Conservation (phyloP, 805 yeast genomes). For the Myxozyma sirexii region DNA sequence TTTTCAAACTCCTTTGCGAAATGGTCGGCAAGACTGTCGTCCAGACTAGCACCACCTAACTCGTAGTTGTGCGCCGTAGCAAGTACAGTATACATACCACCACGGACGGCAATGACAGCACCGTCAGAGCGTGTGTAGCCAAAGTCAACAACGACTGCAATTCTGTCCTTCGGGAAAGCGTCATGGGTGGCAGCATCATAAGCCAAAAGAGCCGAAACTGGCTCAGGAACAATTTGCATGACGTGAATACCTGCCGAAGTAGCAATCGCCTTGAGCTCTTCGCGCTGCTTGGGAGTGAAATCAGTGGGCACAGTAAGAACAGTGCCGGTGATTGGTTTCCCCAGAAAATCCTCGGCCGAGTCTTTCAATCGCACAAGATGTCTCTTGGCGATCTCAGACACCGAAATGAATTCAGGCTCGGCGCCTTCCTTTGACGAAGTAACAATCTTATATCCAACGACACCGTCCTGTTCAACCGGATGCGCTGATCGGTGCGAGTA, state of each 20-base stretch:
- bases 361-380: constrained; percentile 78
- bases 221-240: constrained; percentile 87
- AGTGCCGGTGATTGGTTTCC: constrained; percentile 74
- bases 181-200: constrained; percentile 51
- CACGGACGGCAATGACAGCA: constrained; percentile 89
- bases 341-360: constrained; percentile 93
- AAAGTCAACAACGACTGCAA: constrained; percentile 90
- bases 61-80: constrained; percentile 80
- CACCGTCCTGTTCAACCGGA: constrained; percentile 52
- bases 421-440: constrained; percentile 48
- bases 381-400: constrained; percentile 79
- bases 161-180: constrained; percentile 57
- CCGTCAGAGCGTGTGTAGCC: constrained; percentile 97
- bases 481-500: constrained; percentile 66
- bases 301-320: constrained; percentile 91
- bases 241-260: constrained; percentile 74
- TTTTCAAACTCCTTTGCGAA: constrained; percentile 94
- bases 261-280: constrained; percentile 62
- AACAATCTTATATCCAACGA: constrained; percentile 26
- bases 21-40: constrained; percentile 73
- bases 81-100: constrained; percentile 87
- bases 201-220: constrained; percentile 86
- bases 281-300: constrained; percentile 73
- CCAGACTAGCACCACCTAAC: constrained; percentile 88
- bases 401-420: constrained; percentile 57